These are phyloP conservation scores for Cardamine resedifolia DNA, from an alignment of 345 rosid genomes.

Conservation along the genomic window DNA sequence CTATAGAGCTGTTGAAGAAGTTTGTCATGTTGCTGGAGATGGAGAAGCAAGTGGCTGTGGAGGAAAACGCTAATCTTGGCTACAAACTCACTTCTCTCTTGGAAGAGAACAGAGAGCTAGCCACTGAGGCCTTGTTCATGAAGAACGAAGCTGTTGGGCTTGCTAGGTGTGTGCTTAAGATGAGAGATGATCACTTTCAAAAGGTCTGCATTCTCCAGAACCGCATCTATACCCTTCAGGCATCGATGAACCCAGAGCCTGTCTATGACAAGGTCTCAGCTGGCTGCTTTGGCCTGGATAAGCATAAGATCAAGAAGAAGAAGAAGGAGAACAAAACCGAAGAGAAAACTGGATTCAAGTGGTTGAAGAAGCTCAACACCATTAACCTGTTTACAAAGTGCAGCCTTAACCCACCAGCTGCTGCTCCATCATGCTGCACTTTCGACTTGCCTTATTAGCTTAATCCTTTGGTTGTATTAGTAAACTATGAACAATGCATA, in stretches of 20 bases:
- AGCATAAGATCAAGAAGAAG: slow-evolving; percentile 45
- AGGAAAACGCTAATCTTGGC: slow-evolving; percentile 58
- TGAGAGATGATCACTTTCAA: slow-evolving; percentile 64
- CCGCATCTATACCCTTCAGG: slow-evolving; percentile 42
- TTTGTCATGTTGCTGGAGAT: slow-evolving; percentile 65
- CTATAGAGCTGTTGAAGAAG: slow-evolving; percentile 59
- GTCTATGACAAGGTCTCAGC: slow-evolving; percentile 34
- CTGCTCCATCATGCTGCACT: slow-evolving; percentile 35
- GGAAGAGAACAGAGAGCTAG: slow-evolving; percentile 57
- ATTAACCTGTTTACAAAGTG: slow-evolving; percentile 30
- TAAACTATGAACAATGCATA: slow-evolving; percentile 19
- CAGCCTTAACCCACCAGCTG: slow-evolving; percentile 32
- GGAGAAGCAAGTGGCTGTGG: slow-evolving; percentile 56
- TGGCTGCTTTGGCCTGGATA: slow-evolving; percentile 52
- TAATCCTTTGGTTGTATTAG: slow-evolving; percentile 17
- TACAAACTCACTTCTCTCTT: slow-evolving; percentile 43
- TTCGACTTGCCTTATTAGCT: slow-evolving; percentile 25
- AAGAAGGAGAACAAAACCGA: slow-evolving; percentile 32
- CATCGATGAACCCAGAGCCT: slow-evolving; percentile 41
- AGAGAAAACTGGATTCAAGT: slow-evolving; percentile 38
- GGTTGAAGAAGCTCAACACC: slow-evolving; percentile 35
- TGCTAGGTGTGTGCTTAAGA: slow-evolving; percentile 51
- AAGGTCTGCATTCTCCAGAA: slow-evolving; percentile 47
- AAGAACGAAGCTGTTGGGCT: slow-evolving; percentile 64
- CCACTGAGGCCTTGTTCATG: slow-evolving; percentile 52